Conservation (phyloP, 2,329 filamentous ascomycete species). For the Tolypocladium album region DNA sequence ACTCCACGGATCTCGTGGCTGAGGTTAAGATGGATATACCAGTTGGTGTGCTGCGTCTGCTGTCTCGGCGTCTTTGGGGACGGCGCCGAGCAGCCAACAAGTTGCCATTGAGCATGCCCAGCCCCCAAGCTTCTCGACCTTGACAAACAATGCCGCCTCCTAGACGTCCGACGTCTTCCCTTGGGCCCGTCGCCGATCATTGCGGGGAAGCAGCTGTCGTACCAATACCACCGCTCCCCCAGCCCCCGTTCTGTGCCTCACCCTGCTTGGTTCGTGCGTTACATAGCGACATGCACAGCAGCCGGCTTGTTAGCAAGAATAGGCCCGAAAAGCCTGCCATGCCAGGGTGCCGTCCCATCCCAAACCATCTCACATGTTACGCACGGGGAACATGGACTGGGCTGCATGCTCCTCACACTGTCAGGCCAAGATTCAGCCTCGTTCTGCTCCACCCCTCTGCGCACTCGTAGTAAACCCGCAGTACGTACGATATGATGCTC, state of each 20-base stretch:
- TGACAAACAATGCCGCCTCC: background rate
- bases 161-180: too few relatives aligned
- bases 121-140: background rate
- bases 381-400: background rate
- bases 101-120: background rate
- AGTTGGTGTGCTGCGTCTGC: background rate
- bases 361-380: background rate
- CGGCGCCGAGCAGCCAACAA: background rate
- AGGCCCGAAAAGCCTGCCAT: background rate
- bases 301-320: background rate
- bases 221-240: background rate
- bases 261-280: background rate
- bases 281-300: background rate
- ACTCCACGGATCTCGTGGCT: background rate
- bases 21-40: background rate
- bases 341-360: background rate
- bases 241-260: background rate
- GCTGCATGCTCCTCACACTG: background rate
- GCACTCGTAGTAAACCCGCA: background rate
- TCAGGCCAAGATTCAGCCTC: background rate
- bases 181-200: background rate
- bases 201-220: background rate
- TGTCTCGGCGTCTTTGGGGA: background rate
- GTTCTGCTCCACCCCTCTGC: too few relatives aligned
- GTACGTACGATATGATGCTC: background rate